phyloP scores from a whole-genome alignment of 257 asterid species.

The Solanum etuberosum region DNA sequence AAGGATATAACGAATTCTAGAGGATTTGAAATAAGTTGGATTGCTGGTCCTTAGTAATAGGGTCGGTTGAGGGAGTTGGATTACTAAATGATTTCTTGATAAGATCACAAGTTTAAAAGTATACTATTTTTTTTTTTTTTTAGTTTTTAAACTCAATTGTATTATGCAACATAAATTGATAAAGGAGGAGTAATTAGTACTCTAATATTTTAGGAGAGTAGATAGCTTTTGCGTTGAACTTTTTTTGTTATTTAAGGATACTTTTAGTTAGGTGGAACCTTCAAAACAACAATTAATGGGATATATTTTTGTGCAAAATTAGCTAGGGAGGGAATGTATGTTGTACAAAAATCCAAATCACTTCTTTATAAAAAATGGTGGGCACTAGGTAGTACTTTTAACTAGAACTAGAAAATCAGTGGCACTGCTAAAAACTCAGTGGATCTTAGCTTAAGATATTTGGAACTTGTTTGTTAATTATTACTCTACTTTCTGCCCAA shows the following conservation, averaged over 20 bases:
- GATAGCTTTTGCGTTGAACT: neutral
- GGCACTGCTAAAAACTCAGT: neutral
- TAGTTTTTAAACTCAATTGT: neutral
- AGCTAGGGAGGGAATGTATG: slow-evolving; percentile 3
- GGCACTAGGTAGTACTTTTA: neutral
- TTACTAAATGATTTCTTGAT: neutral
- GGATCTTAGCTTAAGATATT: neutral
- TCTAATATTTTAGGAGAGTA: neutral
- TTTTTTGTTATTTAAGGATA: neutral
- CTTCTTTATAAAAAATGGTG: neutral
- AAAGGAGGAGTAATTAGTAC: neutral
- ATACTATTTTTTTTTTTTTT: too few relatives aligned
- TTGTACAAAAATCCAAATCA: slow-evolving; percentile 3
- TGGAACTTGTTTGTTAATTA: neutral
- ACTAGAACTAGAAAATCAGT: neutral
- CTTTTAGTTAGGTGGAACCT: neutral
- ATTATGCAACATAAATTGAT: neutral
- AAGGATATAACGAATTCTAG: too few relatives aligned
- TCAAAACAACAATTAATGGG: neutral
- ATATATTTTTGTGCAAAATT: neutral
- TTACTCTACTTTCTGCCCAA: neutral
- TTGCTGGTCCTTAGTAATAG: neutral
- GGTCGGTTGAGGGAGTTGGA: neutral
- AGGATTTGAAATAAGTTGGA: neutral
- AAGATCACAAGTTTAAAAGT: neutral